These are phyloP conservation scores for Chrysosporium queenslandicum DNA, from an alignment of 2,329 filamentous ascomycete species.

Conservation along the genomic window DNA sequence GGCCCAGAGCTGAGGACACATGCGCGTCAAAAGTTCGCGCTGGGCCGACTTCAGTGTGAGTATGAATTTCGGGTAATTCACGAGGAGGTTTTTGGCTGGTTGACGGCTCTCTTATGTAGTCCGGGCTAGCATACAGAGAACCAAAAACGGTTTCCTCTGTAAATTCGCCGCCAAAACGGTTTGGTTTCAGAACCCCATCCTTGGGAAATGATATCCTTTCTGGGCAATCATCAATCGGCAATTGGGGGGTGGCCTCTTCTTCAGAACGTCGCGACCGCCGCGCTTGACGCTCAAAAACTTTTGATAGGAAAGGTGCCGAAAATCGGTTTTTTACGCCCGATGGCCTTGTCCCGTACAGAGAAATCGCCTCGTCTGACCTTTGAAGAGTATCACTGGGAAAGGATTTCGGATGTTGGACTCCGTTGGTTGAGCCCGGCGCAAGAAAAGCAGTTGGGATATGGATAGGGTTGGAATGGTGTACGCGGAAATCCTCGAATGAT, in stretches of 20 bases:
- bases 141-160: not conserved
- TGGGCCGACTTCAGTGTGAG: not conserved
- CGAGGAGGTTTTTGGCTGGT: too few species aligned
- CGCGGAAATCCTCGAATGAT: not conserved
- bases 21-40: not conserved
- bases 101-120: too few species aligned
- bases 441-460: not conserved
- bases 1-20: too few species aligned
- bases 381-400: not conserved
- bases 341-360: conserved; percentile 3
- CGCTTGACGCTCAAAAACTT: not conserved
- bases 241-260: not conserved
- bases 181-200: not conserved
- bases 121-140: not conserved
- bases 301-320: not conserved
- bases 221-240: not conserved
- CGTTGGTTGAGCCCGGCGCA: not conserved
- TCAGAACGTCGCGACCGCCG: not conserved
- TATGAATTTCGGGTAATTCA: not conserved
- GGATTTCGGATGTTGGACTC: not conserved
- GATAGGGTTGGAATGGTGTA: not conserved
- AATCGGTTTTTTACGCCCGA: not conserved
- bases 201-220: not conserved
- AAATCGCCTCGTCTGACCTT: not conserved
- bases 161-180: not conserved